Evolutionary conservation across 495 filamentous ascomycete species (phyloP).

Genomic region (Aspergillus homomorphus): DNA sequence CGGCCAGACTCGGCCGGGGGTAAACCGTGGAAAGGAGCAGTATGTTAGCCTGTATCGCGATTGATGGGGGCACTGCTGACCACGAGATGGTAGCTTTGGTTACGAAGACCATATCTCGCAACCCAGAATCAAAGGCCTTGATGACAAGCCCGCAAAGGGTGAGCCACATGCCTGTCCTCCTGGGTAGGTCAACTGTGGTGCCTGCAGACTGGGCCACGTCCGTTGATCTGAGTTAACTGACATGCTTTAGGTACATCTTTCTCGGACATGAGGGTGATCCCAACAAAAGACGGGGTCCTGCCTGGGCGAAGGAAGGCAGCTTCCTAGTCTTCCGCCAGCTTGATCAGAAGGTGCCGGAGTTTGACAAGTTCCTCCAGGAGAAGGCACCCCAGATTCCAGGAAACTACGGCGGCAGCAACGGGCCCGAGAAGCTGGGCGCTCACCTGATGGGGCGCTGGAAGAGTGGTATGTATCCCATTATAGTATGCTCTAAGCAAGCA

Average conservation of each 20-base stretch:
- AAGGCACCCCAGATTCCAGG: background rate
- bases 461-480: constrained; percentile 27
- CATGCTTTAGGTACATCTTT: constrained; percentile 1
- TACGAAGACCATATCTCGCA: constrained; percentile 33
- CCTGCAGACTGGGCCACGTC: too few relatives aligned
- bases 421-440: constrained; percentile 25
- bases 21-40: constrained; percentile 18
- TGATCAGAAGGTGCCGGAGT: constrained; percentile 32
- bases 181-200: constrained; percentile 19
- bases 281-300: background rate
- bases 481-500: too few relatives aligned
- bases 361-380: constrained; percentile 21
- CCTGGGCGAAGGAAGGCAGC: constrained; percentile 38
- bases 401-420: constrained; percentile 6
- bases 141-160: constrained; percentile 8
- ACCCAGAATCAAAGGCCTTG: constrained; percentile 28
- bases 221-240: too few relatives aligned
- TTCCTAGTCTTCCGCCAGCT: constrained; percentile 39
- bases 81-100: constrained; percentile 23
- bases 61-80: background rate
- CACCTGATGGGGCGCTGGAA: constrained; percentile 38
- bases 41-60: background rate
- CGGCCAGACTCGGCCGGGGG: constrained; percentile 1
- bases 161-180: constrained; percentile 18
- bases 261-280: background rate